Evolutionary conservation across 2,329 filamentous ascomycete species (phyloP).

Genomic region (Hymenoscyphus infarciens): DNA sequence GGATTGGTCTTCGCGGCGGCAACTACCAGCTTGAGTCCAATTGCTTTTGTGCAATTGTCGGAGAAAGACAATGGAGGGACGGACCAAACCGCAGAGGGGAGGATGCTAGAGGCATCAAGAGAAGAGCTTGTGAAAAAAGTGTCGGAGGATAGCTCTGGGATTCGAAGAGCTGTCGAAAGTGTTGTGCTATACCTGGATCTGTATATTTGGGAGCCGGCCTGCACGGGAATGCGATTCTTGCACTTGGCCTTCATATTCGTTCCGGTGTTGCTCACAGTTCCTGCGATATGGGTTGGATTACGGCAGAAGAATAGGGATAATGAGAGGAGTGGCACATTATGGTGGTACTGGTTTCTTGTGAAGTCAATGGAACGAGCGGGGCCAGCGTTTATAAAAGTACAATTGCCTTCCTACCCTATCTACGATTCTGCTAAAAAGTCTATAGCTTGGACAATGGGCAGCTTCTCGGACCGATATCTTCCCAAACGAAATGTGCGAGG

Average conservation of each 20-base stretch:
- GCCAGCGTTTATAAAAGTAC: constrained; percentile 93
- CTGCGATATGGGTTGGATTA: constrained; percentile 74
- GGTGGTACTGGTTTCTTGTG: constrained; percentile 93
- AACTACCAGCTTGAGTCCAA: constrained; percentile 46
- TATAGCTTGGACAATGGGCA: constrained; percentile 91
- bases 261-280: constrained; percentile 78
- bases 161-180: constrained; percentile 55
- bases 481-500: constrained; percentile 82
- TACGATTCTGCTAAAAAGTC: constrained; percentile 21
- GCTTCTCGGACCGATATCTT: constrained; percentile 96
- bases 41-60: constrained; percentile 55
- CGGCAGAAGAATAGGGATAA: constrained; percentile 62
- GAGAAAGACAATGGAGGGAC: constrained; percentile 52
- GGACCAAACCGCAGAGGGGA: constrained; percentile 69
- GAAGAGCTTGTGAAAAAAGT: constrained; percentile 71
- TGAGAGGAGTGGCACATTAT: constrained; percentile 77
- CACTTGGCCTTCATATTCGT: constrained; percentile 87
- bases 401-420: constrained; percentile 8
- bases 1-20: constrained; percentile 27
- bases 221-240: constrained; percentile 82
- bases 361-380: constrained; percentile 87
- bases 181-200: constrained; percentile 66
- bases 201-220: constrained; percentile 79
- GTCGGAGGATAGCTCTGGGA: constrained; percentile 55
- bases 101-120: constrained; percentile 81